Evolutionary conservation across 495 filamentous ascomycete genomes (phyloP).

Genomic region (Aspergillus mulundensis): DNA sequence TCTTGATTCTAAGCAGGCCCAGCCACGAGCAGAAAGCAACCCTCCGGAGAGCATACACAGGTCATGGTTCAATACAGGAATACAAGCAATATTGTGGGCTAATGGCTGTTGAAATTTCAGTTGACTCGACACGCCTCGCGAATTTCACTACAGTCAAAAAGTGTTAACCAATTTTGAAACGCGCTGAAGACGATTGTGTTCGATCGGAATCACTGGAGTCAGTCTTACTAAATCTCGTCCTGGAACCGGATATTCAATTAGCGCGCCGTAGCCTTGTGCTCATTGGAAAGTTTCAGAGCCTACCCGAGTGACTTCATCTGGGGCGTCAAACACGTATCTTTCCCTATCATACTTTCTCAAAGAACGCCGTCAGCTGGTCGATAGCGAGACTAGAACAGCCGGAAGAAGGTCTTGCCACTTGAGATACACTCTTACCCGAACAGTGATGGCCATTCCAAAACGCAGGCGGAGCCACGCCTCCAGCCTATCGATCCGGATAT

Average conservation of each 20-base stretch:
- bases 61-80: no score
- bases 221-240: no score
- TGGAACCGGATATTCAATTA: no score
- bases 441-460: slow-evolving; percentile 5
- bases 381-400: background rate
- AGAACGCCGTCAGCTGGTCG: background rate
- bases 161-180: background rate
- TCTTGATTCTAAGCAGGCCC: no score
- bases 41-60: no score
- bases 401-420: no score
- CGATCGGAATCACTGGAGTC: no score
- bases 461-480: slow-evolving; percentile 3
- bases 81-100: background rate
- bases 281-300: background rate
- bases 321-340: slow-evolving; percentile 15
- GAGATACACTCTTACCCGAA: slow-evolving; percentile 4
- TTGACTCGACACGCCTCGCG: slow-evolving; percentile 8
- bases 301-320: slow-evolving; percentile 10
- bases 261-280: background rate
- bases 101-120: background rate
- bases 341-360: slow-evolving; percentile 10
- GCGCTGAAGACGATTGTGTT: no score
- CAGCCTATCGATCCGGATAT: slow-evolving; percentile 12
- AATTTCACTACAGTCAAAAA: slow-evolving; percentile 7
- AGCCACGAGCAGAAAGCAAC: no score